These are phyloP conservation scores for Talaromyces verruculosus DNA, from an alignment of 2,329 filamentous ascomycete species.

Conservation along the genomic window DNA sequence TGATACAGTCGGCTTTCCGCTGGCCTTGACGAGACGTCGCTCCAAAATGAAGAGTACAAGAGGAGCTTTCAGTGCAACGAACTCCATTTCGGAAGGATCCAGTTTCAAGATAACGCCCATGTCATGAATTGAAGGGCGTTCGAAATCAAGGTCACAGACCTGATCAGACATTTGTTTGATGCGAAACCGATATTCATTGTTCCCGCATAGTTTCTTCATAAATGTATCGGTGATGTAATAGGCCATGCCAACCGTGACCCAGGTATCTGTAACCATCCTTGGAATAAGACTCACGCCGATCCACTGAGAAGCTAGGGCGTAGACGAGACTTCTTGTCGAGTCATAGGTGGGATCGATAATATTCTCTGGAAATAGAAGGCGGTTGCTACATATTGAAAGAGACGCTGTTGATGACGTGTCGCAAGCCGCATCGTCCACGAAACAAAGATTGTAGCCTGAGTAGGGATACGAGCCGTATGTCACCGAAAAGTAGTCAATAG, in stretches of 20 bases:
- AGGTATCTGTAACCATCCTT: constrained; percentile 75
- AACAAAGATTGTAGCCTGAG: constrained; percentile 86
- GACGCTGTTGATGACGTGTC: constrained; percentile 78
- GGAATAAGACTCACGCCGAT: constrained; percentile 90
- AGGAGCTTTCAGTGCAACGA: constrained; percentile 86
- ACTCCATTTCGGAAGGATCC: constrained; percentile 82
- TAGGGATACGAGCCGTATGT: constrained; percentile 90
- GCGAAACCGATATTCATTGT: constrained; percentile 89
- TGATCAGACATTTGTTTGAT: constrained; percentile 82
- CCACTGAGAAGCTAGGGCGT: constrained; percentile 88
- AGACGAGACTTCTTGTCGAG: constrained; percentile 75
- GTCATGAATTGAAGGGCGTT: constrained; percentile 77
- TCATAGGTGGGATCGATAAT: constrained; percentile 83
- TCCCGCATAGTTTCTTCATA: constrained; percentile 85
- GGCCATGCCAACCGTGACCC: constrained; percentile 85
- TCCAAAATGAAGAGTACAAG: constrained; percentile 93
- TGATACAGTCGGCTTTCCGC: constrained; percentile 77
- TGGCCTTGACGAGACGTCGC: constrained; percentile 83
- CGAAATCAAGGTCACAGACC: constrained; percentile 76
- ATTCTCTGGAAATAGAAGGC: constrained; percentile 78
- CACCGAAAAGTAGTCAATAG: constrained; percentile 87
- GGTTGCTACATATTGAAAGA: constrained; percentile 81
- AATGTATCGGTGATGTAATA: constrained; percentile 96
- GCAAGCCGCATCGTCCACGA: constrained; percentile 81
- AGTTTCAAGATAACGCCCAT: constrained; percentile 76